Evolutionary conservation across 805 yeast species (phyloP).

Genomic region (Spencermartinsiella europaea): DNA sequence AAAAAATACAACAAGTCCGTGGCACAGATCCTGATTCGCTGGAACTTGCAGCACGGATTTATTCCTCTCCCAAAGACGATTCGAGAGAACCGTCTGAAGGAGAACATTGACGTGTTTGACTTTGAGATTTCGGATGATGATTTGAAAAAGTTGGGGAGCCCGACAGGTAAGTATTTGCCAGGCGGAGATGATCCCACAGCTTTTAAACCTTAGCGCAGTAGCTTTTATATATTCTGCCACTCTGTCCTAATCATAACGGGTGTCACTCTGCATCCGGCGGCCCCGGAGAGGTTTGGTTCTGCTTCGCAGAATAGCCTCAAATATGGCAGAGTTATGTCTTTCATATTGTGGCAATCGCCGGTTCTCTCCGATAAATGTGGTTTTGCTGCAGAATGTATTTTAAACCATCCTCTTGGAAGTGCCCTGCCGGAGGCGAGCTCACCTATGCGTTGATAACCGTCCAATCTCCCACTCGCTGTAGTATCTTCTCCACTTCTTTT

Average conservation of each 20-base stretch:
- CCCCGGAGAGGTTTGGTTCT: too few relatives aligned
- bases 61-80: conserved; percentile 75
- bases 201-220: too few relatives aligned
- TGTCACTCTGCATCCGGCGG: too few relatives aligned
- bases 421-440: too few relatives aligned
- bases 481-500: conserved; percentile 46
- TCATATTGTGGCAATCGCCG: too few relatives aligned
- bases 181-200: not conserved
- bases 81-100: conserved; percentile 49
- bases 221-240: too few relatives aligned
- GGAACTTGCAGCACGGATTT: conserved; percentile 46
- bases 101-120: conserved; percentile 50
- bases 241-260: too few relatives aligned
- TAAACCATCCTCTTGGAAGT: too few relatives aligned
- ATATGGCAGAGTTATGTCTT: too few relatives aligned
- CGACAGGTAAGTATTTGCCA: not conserved
- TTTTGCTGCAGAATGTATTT: too few relatives aligned
- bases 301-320: too few relatives aligned
- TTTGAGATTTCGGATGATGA: conserved; percentile 34
- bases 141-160: conserved; percentile 21
- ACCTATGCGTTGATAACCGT: conserved; percentile 37
- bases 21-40: conserved; percentile 48
- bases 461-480: conserved; percentile 48
- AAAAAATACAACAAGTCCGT: conserved; percentile 46
- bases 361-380: too few relatives aligned